Evolutionary conservation across 179 eudicot genomes (phyloP).

Genomic region (Drosera spatulata): DNA sequence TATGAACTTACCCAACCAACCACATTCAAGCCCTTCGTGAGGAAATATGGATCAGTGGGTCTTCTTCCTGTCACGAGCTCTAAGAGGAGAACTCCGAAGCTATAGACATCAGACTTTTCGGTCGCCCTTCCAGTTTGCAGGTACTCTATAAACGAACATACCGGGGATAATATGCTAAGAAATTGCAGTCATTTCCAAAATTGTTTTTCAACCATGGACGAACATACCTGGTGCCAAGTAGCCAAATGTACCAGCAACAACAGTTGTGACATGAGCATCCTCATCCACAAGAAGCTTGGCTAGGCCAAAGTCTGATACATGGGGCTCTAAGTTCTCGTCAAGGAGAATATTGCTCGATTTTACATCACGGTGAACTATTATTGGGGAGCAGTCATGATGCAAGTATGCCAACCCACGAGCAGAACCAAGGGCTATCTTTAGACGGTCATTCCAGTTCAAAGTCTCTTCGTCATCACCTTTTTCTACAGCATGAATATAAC

Average conservation of each 20-base stretch:
- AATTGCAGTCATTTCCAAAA: too few relatives aligned
- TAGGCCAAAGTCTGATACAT: constrained; percentile 86
- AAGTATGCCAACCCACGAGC: constrained; percentile 91
- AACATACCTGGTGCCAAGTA: constrained; percentile 84
- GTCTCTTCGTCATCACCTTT: constrained; percentile 24
- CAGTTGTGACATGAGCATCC: constrained; percentile 92
- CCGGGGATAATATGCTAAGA: too few relatives aligned
- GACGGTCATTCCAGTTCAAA: constrained; percentile 63
- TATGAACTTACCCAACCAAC: constrained; percentile 79
- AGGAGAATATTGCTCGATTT: constrained; percentile 93
- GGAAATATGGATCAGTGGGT: constrained; percentile 82
- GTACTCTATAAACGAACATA: constrained; percentile 38
- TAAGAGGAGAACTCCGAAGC: constrained; percentile 84
- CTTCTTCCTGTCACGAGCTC: constrained; percentile 92
- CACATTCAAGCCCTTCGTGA: constrained; percentile 70
- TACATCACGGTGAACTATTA: constrained; percentile 79
- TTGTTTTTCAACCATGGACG: background rate
- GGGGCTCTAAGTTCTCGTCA: constrained; percentile 87
- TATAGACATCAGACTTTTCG: constrained; percentile 88
- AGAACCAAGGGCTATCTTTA: constrained; percentile 76
- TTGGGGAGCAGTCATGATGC: constrained; percentile 90
- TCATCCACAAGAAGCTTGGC: constrained; percentile 92
- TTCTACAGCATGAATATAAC: constrained; percentile 21
- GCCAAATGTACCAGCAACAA: constrained; percentile 97
- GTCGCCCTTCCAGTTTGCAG: constrained; percentile 95